These are phyloP conservation scores for Daphne laureola DNA, from an alignment of 441 rosid species.

Conservation along the genomic window DNA sequence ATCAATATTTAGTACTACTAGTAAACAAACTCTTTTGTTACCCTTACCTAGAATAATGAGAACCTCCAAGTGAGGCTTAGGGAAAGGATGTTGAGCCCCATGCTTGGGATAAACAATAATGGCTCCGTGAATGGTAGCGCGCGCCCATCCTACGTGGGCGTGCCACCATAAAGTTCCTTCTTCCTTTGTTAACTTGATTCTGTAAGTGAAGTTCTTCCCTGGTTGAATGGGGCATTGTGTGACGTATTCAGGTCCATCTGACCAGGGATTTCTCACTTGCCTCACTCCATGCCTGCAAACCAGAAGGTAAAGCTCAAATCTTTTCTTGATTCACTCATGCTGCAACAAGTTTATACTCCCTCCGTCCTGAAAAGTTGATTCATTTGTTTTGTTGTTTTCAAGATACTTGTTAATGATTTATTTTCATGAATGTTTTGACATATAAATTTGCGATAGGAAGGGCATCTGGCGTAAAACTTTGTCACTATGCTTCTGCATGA, in stretches of 20 bases:
- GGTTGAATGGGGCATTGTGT: constrained; percentile 55
- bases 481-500: too few species aligned
- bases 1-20: neutral
- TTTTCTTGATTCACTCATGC: neutral
- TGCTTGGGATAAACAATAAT: constrained; percentile 29
- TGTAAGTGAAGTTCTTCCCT: constrained; percentile 15
- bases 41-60: constrained; percentile 32
- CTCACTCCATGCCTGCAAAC: constrained; percentile 44
- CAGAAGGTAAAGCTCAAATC: neutral
- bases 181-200: constrained; percentile 22
- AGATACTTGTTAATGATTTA: too few species aligned
- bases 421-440: too few species aligned
- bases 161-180: constrained; percentile 64
- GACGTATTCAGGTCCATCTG: constrained; percentile 53
- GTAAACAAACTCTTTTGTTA: too few species aligned
- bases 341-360: neutral
- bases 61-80: constrained; percentile 32
- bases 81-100: constrained; percentile 31
- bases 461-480: too few species aligned
- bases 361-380: too few species aligned
- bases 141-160: constrained; percentile 35
- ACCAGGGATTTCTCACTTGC: constrained; percentile 48
- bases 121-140: constrained; percentile 41
- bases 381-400: too few species aligned
- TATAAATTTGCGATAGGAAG: too few species aligned